Conservation (phyloP, 2,329 filamentous ascomycete species). For the Fusarium sp. region DNA sequence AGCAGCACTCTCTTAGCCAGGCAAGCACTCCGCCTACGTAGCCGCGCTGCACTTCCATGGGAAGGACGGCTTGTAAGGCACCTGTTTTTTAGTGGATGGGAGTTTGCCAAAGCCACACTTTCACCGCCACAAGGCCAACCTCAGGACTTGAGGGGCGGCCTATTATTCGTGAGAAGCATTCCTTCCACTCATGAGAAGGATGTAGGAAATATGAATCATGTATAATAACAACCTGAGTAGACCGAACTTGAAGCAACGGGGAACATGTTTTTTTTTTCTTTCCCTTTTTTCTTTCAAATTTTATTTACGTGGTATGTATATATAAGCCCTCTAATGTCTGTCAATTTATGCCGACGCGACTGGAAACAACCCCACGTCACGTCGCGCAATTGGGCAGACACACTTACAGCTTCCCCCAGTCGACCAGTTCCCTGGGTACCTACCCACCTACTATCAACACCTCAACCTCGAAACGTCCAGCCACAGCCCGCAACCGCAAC, state of each 20-base stretch:
- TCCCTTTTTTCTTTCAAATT: no score
- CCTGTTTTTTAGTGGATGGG: conserved; percentile 12
- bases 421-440: conserved; percentile 22
- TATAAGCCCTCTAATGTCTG: neutral
- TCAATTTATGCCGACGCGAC: conserved; percentile 24
- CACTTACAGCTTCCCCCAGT: conserved; percentile 43
- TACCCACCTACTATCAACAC: conserved; percentile 17
- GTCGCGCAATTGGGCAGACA: conserved; percentile 48
- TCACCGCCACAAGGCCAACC: conserved; percentile 35
- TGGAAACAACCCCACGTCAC: conserved; percentile 45
- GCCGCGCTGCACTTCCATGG: conserved; percentile 32
- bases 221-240: no score
- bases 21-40: conserved; percentile 60
- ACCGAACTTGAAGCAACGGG: no score
- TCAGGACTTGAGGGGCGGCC: neutral
- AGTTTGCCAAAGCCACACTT: conserved; percentile 33
- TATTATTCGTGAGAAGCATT: no score
- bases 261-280: no score
- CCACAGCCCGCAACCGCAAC: neutral
- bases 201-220: no score
- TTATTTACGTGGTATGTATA: no score
- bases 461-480: neutral
- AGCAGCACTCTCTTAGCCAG: conserved; percentile 42
- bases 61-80: neutral
- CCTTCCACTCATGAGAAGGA: no score